Evolutionary conservation across 2,329 filamentous ascomycete genomes (phyloP), one percentile per base, ranked within the genome.

Genomic region (Penicillium sp.): DNA sequence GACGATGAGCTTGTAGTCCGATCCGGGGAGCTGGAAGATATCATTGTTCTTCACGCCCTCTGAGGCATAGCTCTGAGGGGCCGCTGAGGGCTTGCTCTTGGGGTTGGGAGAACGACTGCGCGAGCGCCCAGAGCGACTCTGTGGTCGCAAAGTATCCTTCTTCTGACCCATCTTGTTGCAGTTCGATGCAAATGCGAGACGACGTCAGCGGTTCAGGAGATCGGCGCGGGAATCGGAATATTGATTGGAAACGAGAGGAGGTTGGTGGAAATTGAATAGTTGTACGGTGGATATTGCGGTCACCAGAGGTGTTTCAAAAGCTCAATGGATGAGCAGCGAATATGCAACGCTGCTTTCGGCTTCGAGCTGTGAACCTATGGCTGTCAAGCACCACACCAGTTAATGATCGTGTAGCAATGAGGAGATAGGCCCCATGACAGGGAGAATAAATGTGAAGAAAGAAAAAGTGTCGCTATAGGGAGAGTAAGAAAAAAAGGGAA

Each of bases 1-100:
- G 18, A 85, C 77, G 73, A 95, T 82, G 59, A 91, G 75, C 75
- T 90, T 85, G 79, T 94, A 97, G 77, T 97, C 94, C 22, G 86
- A 88, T 54, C 83, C 77, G 34, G 92, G 91, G 21, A 99, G 86
- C 49, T 90, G 84, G 77, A 97, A 92, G 69, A 97, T 86, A 80
- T 97, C 92, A 78, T 97, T 88, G 79, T 99, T 90, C 62, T 85
- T 82, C 51, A 97, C 77, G 21, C 79, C 79, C 39, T 79, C 77
- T 18, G 79, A 81, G 43, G 69, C 71, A 68, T 80, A 81, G 59
- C 72, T 76, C 38, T 67, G 67, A 32, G 60, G 63, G 42, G 71
- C 72, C 8, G 66, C 54, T 10, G 49, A 58, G 47, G 68, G 65
- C 56, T 72, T 72, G 59, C 67, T 71, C 63, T 73, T 74, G 14